Evolutionary conservation across 495 filamentous ascomycete species (phyloP), one percentile per base, ranked within the genome.

Genomic region (Aspergillus conjunctus): DNA sequence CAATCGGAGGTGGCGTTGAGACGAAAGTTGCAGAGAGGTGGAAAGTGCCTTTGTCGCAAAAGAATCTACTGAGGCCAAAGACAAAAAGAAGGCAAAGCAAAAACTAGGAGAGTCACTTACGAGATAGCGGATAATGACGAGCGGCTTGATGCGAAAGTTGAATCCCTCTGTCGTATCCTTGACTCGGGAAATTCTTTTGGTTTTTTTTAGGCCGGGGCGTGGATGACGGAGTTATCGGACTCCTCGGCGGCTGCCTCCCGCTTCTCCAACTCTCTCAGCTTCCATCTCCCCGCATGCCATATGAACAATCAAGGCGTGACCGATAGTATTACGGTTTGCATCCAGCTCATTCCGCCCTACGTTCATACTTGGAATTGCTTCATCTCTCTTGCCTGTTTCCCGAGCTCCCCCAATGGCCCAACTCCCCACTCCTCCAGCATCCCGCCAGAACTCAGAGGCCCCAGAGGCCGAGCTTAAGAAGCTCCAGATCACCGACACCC

Each of bases 181-280:
- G 31, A 22, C 18, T 52, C 70, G 73, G 76, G 74, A 75, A 78
- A 76, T 73, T 74, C 73, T 76, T 73, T 71, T 65, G 68, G 54
- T 55, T 63, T 58, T 61, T 60, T 61, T 62, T 50, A 65, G 58
- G 66, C 68, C 67, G 66, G 69, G 66, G 57, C 60, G 21, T 63
- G 62, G 71, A 77, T 74, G 73, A 73, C 74, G 75, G 77, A 78
- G 74, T 75, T 77, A 75, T 66, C 75, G 74, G 75, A 60, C 60
- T 49, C 58, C 51, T 62, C 61, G 72, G 62, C 73, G 72, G 68
- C 44, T 46, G 20, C 39, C 51, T 51, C 49, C 63, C 46, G 31
- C 50, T 31, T 57, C 56, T 59, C 68, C 48, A 68, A 60, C 48
- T 41, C 37, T 56, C 49, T 62, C 51, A 52, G n/a, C 50, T 53